These are phyloP conservation scores for Camellia japonica DNA, from an alignment of 148 eudicot genomes.

Conservation along the genomic window DNA sequence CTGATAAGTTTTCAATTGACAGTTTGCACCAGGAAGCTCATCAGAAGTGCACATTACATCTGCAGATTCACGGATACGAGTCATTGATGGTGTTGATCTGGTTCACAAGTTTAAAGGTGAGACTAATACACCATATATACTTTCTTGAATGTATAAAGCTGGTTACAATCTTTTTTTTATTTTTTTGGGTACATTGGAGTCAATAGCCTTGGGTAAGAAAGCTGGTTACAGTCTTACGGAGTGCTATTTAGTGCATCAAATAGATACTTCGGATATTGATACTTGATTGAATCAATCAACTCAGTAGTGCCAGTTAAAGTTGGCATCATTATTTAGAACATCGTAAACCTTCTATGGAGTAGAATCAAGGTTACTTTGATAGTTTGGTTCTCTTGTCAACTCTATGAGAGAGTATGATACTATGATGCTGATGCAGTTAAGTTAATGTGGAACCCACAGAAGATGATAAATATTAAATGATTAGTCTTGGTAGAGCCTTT, in stretches of 20 bases:
- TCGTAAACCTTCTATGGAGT: too few relatives aligned
- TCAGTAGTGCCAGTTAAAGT: too few relatives aligned
- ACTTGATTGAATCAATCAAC: too few relatives aligned
- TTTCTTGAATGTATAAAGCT: background rate
- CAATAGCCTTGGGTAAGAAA: too few relatives aligned
- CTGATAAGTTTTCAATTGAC: conserved; percentile 28
- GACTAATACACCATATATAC: conserved; percentile 15
- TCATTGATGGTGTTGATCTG: conserved; percentile 74
- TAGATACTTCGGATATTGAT: too few relatives aligned
- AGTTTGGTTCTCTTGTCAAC: background rate
- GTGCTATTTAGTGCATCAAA: too few relatives aligned
- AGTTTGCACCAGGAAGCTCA: conserved; percentile 92
- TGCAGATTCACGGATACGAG: conserved; percentile 89
- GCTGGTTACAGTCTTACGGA: too few relatives aligned
- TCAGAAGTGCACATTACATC: conserved; percentile 90
- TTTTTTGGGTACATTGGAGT: too few relatives aligned
- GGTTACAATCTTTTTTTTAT: background rate
- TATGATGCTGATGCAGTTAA: background rate
- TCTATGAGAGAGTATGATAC: background rate
- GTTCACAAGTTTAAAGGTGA: conserved; percentile 93
- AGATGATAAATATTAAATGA: background rate
- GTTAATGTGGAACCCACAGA: background rate
- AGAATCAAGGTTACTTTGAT: background rate
- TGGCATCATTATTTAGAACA: conserved; percentile 36
- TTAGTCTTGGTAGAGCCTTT: background rate